These are phyloP conservation scores for Corylus heterophylla DNA, from an alignment of 306 rosid species.

Conservation along the genomic window DNA sequence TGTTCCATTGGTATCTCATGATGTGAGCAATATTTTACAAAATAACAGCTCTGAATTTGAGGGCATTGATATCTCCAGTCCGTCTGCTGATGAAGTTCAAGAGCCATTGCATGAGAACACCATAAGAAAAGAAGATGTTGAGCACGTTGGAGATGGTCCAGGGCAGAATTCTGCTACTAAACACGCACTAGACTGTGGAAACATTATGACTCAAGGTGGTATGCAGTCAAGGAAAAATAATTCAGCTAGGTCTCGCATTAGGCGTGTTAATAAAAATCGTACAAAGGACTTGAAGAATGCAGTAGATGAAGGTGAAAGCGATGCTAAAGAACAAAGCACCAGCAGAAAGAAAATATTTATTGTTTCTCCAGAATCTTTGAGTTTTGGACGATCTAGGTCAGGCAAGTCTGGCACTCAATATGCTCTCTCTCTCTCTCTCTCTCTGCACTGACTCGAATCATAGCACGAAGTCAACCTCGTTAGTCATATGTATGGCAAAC, in stretches of 20 bases:
- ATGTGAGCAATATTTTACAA: neutral
- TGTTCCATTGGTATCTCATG: neutral
- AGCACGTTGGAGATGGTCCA: constrained; percentile 9
- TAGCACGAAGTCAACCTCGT: neutral
- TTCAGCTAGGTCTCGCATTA: neutral
- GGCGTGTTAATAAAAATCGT: neutral
- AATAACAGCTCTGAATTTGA: neutral
- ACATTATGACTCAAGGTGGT: constrained; percentile 8
- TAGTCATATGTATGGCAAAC: neutral
- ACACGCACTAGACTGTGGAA: neutral
- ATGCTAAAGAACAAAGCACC: constrained; percentile 12
- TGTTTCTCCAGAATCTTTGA: constrained; percentile 42
- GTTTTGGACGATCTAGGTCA: constrained; percentile 61
- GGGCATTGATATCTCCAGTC: neutral
- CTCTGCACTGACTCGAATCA: neutral
- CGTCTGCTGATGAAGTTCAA: constrained; percentile 12
- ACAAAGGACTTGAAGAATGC: neutral
- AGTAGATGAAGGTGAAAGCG: constrained; percentile 20
- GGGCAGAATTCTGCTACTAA: neutral
- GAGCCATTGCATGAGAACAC: neutral
- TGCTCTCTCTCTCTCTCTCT: neutral
- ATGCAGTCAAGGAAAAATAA: neutral
- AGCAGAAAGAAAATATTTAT: constrained; percentile 13
- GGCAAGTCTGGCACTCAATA: constrained; percentile 34
- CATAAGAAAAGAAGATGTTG: constrained; percentile 7